phyloP scores from a whole-genome alignment of 768 basidiomycete species.

The Russula sp. region DNA sequence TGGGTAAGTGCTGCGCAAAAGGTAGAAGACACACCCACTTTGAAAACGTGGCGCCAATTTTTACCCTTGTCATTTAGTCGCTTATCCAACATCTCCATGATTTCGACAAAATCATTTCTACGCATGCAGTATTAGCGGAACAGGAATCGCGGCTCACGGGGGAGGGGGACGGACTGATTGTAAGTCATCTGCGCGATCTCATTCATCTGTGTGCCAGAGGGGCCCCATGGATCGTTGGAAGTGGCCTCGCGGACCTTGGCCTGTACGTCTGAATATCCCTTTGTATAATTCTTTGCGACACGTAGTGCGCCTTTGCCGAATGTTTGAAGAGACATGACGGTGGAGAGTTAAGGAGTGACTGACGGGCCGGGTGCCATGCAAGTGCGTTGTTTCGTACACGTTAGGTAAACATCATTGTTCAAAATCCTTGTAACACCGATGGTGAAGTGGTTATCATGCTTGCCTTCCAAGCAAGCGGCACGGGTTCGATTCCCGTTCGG shows the following conservation, averaged over 20 bases:
- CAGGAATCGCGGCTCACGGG: not conserved
- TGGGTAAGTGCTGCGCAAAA: not conserved
- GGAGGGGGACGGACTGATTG: slow-evolving; percentile 67
- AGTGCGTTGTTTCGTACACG: not conserved
- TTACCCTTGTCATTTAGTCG: slow-evolving; percentile 98
- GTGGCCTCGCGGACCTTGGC: slow-evolving; percentile 95
- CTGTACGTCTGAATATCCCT: slow-evolving; percentile 92
- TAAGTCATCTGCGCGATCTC: slow-evolving; percentile 95
- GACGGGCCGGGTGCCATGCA: not conserved
- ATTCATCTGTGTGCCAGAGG: slow-evolving; percentile 97
- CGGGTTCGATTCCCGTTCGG: slow-evolving; percentile 28
- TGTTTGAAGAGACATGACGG: slow-evolving; percentile 53
- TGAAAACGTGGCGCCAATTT: slow-evolving; percentile 99
- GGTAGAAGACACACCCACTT: slow-evolving; percentile 41
- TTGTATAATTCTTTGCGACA: slow-evolving; percentile 92
- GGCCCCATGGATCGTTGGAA: slow-evolving; percentile 97
- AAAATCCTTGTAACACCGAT: slow-evolving; percentile 15
- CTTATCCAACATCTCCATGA: slow-evolving; percentile 99
- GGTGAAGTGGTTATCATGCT: slow-evolving; percentile 32
- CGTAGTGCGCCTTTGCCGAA: slow-evolving; percentile 81
- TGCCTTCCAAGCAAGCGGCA: slow-evolving; percentile 32
- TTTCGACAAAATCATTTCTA: slow-evolving; percentile 94
- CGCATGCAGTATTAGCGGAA: not conserved
- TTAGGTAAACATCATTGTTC: not conserved
- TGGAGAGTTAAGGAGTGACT: not conserved